Base-by-base conservation (phyloP, 495 filamentous ascomycete genomes). In the Aspergillus steynii region DNA sequence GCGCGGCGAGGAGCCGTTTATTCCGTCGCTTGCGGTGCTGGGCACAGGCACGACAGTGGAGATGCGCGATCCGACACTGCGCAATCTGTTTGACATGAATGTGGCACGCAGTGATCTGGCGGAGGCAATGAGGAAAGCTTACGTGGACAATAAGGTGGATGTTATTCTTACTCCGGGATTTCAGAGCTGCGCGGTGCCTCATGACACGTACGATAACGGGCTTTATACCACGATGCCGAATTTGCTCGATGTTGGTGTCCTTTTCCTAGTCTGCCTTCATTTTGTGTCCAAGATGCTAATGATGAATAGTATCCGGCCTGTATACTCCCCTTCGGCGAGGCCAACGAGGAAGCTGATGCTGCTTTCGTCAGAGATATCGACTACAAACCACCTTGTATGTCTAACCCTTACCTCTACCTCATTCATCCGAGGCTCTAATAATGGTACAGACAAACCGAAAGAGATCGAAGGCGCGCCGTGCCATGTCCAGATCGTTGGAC, bases 221-320 rank as follows among this genome's bases (percentile, higher is more conserved):
- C 53, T 75, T 5, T 84, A 85, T 63, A 83, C 83, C 3, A 66
- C 78, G 7, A 56, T 84, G 29, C 71, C 72, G 68, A 85, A 83
- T 58, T n/a, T 84, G 58, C 55, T 84, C 3, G 80, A 85, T 71
- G 83, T 83, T 68, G 65, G 81, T 71, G 6, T 14, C 49, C 26
- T 14, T 20, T 20, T 0, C 20, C 8, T 48, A 32, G 0, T 7
- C 31, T 32, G 31, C 31, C 37, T 42, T 42, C 4, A 4, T n/a
- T 14, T 50, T 28, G 49, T 5, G 1, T 8, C 0, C 10, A 20
- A 14, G 5, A 3, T 57, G 58, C 59, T 64, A 46, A 66, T 37
- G 12, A 4, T 42, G 9, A 42, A 42, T 50, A 77, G 74, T 74
- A 73, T 56, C 74, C 74, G 5, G 66, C 69, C 5, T 75, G 70